These are phyloP conservation scores for Alternaria conjuncta DNA, from an alignment of 2,329 filamentous ascomycete species.

Conservation along the genomic window DNA sequence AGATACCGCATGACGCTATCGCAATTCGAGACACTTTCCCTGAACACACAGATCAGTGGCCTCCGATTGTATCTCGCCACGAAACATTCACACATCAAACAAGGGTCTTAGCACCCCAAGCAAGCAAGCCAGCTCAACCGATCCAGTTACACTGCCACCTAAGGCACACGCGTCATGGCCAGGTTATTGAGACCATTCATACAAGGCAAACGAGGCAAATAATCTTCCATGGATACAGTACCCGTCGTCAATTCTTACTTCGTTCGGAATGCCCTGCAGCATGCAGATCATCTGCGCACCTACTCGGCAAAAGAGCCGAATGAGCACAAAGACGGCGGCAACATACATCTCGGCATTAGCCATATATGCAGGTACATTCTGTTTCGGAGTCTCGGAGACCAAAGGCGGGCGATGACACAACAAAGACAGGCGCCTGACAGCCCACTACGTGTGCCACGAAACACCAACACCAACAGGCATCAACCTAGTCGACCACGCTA, in stretches of 20 bases:
- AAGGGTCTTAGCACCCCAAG: background rate
- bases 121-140: background rate
- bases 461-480: background rate
- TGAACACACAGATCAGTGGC: background rate
- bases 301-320: background rate
- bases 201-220: background rate
- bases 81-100: background rate
- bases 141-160: background rate
- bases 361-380: constrained; percentile 3
- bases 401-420: background rate
- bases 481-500: background rate
- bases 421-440: background rate
- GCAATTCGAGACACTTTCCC: background rate
- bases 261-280: background rate
- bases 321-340: background rate
- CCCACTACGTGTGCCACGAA: background rate
- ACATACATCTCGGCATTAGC: background rate
- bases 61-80: background rate
- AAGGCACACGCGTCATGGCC: background rate
- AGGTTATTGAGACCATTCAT: background rate
- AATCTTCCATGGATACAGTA: background rate
- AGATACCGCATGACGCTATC: background rate
- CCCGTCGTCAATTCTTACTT: background rate
- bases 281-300: background rate
- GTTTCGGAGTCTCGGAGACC: background rate